Evolutionary conservation across 2,329 filamentous ascomycete genomes (phyloP).

Genomic region (Epichloe typhina): DNA sequence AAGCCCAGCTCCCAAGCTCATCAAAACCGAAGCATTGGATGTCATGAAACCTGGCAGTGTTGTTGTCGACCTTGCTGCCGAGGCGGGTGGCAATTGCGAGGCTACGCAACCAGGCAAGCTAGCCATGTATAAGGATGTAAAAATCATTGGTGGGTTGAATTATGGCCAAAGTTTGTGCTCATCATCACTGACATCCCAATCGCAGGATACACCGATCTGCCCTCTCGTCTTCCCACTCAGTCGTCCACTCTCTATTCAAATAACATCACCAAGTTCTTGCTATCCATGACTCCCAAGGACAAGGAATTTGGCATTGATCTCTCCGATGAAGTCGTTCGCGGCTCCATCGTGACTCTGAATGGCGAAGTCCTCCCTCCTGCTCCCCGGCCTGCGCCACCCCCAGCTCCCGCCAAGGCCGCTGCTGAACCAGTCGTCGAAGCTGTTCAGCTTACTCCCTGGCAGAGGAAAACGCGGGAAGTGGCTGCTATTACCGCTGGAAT

Average conservation of each 20-base stretch:
- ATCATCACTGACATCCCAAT: neutral
- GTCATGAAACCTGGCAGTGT: slow-evolving; percentile 87
- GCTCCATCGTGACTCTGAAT: slow-evolving; percentile 68
- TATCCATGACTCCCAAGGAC: slow-evolving; percentile 68
- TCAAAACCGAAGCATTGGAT: slow-evolving; percentile 65
- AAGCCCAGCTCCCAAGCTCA: slow-evolving; percentile 67
- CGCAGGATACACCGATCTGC: slow-evolving; percentile 69
- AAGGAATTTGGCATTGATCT: slow-evolving; percentile 72
- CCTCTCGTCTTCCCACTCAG: slow-evolving; percentile 75
- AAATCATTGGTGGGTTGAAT: slow-evolving; percentile 56
- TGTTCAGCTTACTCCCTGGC: slow-evolving; percentile 66
- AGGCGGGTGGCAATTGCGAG: slow-evolving; percentile 81
- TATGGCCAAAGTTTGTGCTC: neutral
- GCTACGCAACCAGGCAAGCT: slow-evolving; percentile 64
- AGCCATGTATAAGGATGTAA: slow-evolving; percentile 60
- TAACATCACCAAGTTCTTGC: slow-evolving; percentile 79
- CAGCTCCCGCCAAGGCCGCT: slow-evolving; percentile 31
- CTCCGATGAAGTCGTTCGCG: slow-evolving; percentile 72
- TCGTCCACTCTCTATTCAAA: slow-evolving; percentile 86
- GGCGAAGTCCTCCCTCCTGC: slow-evolving; percentile 65
- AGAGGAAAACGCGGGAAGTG: slow-evolving; percentile 66
- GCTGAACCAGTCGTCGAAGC: slow-evolving; percentile 37
- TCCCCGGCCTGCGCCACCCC: slow-evolving; percentile 52
- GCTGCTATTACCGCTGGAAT: slow-evolving; percentile 63
- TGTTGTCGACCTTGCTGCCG: slow-evolving; percentile 75